Base-by-base conservation (phyloP, 306 rosid genomes). In the Elaeagnus macrophylla region DNA sequence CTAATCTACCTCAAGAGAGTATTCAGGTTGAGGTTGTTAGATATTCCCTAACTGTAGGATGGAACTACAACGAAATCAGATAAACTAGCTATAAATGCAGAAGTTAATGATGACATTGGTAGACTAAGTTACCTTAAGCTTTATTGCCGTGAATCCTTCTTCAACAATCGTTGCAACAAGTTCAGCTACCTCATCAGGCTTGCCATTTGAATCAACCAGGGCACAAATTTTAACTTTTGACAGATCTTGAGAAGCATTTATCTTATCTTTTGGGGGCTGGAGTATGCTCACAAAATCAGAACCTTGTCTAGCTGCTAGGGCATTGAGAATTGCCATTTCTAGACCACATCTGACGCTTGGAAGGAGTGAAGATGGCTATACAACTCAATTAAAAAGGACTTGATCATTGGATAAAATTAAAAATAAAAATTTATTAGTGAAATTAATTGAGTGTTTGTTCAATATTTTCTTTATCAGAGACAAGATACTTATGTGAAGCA, bases 311-410 rank as follows among this genome's bases (percentile, higher is more conserved):
- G 69, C 57, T 39, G 93, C 94, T 59, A 91, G 72, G 64, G 88
- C 94, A 81, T 84, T 82, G 55, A 91, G 91, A 74, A 91, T 74
- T 54, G 95, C 96, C 97, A 91, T 82, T 82, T 91, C 97, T 81
- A 91, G 72, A 72, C 97, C 97, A 80, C 97, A 91, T 82, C 96
- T 82, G 61, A 91, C 93, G 69, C 96, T 91, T 44, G 97, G 95
- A 75, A 81, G 78, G 77, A 90, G 74, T 51, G 89, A 86, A 67
- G 68, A 63, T 61, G 91, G 91, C 95, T 90, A 88, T 67, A 66
- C 17, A 59, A 68, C 53, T 37, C 51, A 53, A 16, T 11, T 12
- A 41, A 40, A 39, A 60, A 37, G 41, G 5, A 39, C 15, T 20
- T 39, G 32, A 25, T 25, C 32, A 25, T 25, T 25, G 32, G 32